Evolutionary conservation across 768 basidiomycete genomes (phyloP), one percentile per base, ranked within the genome.

Genomic region (Mycena haematopus): DNA sequence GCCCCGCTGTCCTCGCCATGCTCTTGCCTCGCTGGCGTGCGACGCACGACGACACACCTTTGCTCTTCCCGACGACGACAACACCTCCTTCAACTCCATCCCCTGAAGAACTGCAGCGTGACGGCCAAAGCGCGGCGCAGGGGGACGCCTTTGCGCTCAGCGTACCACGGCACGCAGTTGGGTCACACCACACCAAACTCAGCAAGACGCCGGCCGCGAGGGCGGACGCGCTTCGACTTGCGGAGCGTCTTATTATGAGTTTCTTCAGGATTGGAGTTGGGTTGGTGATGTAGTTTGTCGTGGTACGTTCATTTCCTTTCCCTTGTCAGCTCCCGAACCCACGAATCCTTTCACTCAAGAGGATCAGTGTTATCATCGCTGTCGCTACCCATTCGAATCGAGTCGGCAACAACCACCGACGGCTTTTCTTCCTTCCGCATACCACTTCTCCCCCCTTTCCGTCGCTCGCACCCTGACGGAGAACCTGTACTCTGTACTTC

Each of bases 121-220:
- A 53, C 10, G 52, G 24, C 42, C 52, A 54, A 40, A 38, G 52
- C 40, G 52, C 38, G 52, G 36, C 21, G 19, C 19, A 24, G 9
- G 52, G 29, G 44, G 44, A 24, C 44, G 52, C 52, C 52, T 29
- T 29, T 54, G 36, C 19, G 36, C 40, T 11, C 36, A 19, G 27
- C 38, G 36, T 11, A 38, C 52, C 52, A 29, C 52, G 38, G 52
- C 22, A 54, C 38, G 52, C 52, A 42, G 52, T 54, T n/a, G 52
- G 9, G 31, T n/a, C n/a, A 33, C 52, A 40, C 11, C 31, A 6
- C 5, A 10, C 36, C 38, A 21, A 54, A 35, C 25, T 54, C 52
- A 54, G 52, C 38, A 42, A 40, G 52, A n/a, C 38, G 52, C 52
- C 38, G 52, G 38, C 52, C 38, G 25, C 38, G 25, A 22, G 29